Conservation (phyloP, 208 protist species). For the Wallacemonas sp. region DNA sequence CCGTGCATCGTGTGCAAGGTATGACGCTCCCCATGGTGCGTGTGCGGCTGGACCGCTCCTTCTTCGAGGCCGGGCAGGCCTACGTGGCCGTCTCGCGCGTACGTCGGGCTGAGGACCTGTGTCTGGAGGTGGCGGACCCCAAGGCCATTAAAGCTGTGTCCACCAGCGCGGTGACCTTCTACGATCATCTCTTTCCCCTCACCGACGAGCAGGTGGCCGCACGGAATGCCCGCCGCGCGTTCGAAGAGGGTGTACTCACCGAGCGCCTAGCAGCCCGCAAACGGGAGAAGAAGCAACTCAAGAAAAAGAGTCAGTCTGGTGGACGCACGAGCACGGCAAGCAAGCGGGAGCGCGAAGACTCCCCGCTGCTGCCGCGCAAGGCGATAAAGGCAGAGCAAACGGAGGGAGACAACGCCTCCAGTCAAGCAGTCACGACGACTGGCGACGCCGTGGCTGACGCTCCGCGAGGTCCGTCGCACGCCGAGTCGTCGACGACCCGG, state of each 20-base stretch:
- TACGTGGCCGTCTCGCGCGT: constrained; percentile 78
- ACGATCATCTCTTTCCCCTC: constrained; percentile 10
- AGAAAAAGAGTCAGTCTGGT: no score
- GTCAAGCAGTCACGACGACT: no score
- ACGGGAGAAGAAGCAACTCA: not conserved
- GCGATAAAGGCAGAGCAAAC: not conserved
- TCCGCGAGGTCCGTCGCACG: no score
- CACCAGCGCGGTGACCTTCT: constrained; percentile 17
- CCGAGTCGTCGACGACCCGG: no score
- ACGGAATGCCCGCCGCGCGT: not conserved
- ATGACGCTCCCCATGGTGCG: constrained; percentile 71
- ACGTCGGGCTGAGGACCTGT: constrained; percentile 37
- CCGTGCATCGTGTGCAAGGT: constrained; percentile 95
- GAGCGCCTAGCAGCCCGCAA: constrained; percentile 2
- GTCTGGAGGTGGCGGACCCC: constrained; percentile 25
- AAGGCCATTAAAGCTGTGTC: constrained; percentile 11
- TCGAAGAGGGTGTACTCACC: constrained; percentile 14
- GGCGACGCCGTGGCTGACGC: no score
- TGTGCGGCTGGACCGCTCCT: constrained; percentile 54
- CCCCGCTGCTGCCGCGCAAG: not conserved
- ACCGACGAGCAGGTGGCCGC: not conserved
- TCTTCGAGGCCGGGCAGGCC: constrained; percentile 68
- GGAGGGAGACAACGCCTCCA: not conserved
- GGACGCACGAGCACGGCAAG: not conserved
- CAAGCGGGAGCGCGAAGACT: not conserved